Percentiles rank a stretch among this genome's conserved stretches.
Evolutionary conservation across 2,329 filamentous ascomycete species (phyloP).

Genomic region (Cladobotryum mycophilum): DNA sequence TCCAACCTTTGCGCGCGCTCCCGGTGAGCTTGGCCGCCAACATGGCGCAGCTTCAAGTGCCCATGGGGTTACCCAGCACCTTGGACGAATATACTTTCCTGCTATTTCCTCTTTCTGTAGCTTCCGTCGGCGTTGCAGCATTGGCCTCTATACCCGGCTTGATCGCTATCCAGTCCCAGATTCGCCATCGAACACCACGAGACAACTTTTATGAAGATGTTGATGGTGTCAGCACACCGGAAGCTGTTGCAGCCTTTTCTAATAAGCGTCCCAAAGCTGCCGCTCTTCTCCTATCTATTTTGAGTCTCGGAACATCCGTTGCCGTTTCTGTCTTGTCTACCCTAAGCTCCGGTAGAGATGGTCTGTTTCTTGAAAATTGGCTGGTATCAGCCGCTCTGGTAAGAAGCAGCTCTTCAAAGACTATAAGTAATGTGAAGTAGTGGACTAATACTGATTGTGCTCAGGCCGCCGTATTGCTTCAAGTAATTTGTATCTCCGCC

Average conservation of each 20-base stretch:
- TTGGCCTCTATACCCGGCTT: conserved; percentile 34
- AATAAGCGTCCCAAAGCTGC: conserved; percentile 50
- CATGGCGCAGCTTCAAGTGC: conserved; percentile 5
- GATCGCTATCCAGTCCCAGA: conserved; percentile 27
- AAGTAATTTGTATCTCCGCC: conserved; percentile 43
- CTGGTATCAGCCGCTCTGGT: conserved; percentile 58
- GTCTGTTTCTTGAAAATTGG: conserved; percentile 51
- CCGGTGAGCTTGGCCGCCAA: conserved; percentile 5
- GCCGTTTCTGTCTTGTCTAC: conserved; percentile 49
- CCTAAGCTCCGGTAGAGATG: conserved; percentile 28
- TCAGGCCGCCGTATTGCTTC: conserved; percentile 46
- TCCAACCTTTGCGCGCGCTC: conserved; percentile 1
- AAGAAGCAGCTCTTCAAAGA: conserved; percentile 25
- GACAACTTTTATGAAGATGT: conserved; percentile 57
- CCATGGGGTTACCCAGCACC: background rate
- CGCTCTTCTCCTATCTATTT: conserved; percentile 46
- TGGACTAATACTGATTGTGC: no score
- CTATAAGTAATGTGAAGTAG: background rate
- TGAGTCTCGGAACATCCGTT: conserved; percentile 51
- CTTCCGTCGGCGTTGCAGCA: conserved; percentile 28
- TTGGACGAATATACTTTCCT: conserved; percentile 1
- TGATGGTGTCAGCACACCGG: conserved; percentile 62
- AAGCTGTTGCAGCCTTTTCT: conserved; percentile 57
- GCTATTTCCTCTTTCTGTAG: conserved; percentile 24
- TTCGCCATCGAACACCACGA: conserved; percentile 29